Evolutionary conservation across 1,284 basidiomycete genomes (phyloP).

Genomic region (Tilletia horrida): DNA sequence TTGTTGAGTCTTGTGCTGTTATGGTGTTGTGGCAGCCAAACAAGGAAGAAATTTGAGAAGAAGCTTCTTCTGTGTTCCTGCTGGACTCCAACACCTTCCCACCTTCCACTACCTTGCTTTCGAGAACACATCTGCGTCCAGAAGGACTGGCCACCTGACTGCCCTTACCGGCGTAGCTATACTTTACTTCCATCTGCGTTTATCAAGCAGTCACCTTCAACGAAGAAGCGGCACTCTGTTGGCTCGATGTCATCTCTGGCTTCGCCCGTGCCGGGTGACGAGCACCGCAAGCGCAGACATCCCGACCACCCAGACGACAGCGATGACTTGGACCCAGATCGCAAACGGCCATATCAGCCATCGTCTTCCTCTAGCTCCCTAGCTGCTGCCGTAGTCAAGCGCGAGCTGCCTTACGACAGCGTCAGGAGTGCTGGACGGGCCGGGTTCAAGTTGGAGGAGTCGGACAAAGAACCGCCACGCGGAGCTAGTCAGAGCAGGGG

Average conservation of each 20-base stretch:
- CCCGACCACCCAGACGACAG: background rate
- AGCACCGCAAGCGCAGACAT: constrained; percentile 14
- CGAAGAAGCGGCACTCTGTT: too few relatives aligned
- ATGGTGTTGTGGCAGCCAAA: background rate
- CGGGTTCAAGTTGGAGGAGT: background rate
- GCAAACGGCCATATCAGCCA: constrained; percentile 6
- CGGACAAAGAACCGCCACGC: constrained; percentile 5
- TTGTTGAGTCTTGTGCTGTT: background rate
- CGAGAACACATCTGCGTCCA: too few relatives aligned
- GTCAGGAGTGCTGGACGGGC: background rate
- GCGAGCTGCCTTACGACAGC: constrained; percentile 7
- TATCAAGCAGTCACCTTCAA: too few relatives aligned
- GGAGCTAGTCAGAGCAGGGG: background rate
- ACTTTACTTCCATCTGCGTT: too few relatives aligned
- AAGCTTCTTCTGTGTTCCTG: too few relatives aligned
- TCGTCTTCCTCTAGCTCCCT: constrained; percentile 3
- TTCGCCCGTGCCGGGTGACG: background rate
- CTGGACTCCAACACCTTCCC: too few relatives aligned
- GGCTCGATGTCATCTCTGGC: too few relatives aligned
- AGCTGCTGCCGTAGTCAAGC: background rate
- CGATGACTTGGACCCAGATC: constrained; percentile 10
- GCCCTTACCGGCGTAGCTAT: too few relatives aligned
- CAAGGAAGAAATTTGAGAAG: background rate
- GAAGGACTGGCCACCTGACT: too few relatives aligned
- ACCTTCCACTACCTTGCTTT: too few relatives aligned